These are phyloP conservation scores for Ceratocystis cacaofunesta DNA, from an alignment of 2,329 filamentous ascomycete species.

Conservation along the genomic window DNA sequence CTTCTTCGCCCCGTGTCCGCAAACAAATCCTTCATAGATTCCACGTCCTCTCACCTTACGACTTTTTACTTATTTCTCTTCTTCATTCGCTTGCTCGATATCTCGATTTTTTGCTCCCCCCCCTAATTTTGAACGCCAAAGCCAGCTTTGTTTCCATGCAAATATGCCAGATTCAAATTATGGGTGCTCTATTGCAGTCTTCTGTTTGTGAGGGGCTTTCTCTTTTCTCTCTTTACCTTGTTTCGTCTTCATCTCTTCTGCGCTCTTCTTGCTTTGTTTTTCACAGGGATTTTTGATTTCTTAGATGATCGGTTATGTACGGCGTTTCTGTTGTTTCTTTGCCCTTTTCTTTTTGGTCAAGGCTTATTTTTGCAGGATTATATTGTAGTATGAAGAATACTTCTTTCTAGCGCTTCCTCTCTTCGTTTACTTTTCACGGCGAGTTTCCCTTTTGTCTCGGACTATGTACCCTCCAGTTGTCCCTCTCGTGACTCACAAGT, in stretches of 20 bases:
- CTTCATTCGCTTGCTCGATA: not conserved
- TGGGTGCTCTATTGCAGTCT: not conserved
- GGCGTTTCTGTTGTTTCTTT: not conserved
- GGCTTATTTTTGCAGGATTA: no score
- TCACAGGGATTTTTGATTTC: not conserved
- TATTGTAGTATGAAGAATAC: not conserved
- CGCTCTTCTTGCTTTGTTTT: not conserved
- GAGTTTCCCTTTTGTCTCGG: no score
- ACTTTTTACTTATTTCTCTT: not conserved
- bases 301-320: not conserved
- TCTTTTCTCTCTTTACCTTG: not conserved
- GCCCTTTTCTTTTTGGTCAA: not conserved
- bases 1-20: not conserved
- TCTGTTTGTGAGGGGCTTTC: not conserved
- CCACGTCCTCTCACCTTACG: not conserved
- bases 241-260: not conserved
- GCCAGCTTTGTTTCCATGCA: not conserved
- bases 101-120: not conserved
- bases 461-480: no score
- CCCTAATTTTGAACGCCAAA: no score
- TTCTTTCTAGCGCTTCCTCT: not conserved
- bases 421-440: no score
- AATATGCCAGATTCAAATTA: not conserved
- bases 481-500: no score
- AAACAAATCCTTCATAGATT: not conserved